phyloP scores from a whole-genome alignment of 208 protist species.

The Entamoeba dispar region DNA sequence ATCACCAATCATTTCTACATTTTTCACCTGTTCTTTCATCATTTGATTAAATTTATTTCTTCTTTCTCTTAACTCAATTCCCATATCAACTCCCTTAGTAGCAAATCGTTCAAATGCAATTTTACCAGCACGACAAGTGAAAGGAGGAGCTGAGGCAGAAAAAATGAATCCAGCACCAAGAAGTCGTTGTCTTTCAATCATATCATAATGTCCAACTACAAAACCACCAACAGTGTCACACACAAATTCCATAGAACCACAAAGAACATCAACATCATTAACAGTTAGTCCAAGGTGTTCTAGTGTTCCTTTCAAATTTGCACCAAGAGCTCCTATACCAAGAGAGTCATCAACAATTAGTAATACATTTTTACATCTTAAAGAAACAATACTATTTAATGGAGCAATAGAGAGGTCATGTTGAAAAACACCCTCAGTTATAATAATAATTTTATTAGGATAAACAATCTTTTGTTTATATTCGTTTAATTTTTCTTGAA shows the following conservation, averaged over 20 bases:
- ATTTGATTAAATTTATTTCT: not conserved
- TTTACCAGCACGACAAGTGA: constrained; percentile 54
- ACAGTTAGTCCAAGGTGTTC: constrained; percentile 64
- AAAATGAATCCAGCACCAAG: constrained; percentile 71
- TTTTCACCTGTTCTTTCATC: not conserved
- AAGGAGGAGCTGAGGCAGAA: constrained; percentile 78
- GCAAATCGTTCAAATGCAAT: constrained; percentile 40
- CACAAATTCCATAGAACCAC: constrained; percentile 45
- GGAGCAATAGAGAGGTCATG: constrained; percentile 52
- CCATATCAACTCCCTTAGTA: not conserved
- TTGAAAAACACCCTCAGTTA: constrained; percentile 73
- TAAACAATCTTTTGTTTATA: not conserved
- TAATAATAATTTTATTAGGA: constrained; percentile 55
- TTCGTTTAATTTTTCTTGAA: constrained; percentile 53
- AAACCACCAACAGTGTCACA: constrained; percentile 73
- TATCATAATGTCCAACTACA: constrained; percentile 48
- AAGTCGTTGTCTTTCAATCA: constrained; percentile 73
- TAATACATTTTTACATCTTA: constrained; percentile 72
- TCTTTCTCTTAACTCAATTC: not conserved
- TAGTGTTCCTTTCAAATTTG: constrained; percentile 62
- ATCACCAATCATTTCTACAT: not conserved
- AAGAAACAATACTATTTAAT: constrained; percentile 54
- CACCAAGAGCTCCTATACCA: constrained; percentile 69
- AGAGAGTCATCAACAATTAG: constrained; percentile 74
- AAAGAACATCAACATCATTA: constrained; percentile 40